These are phyloP conservation scores for Rachicladosporium sp. DNA, from an alignment of 2,329 filamentous ascomycete species.

Conservation along the genomic window DNA sequence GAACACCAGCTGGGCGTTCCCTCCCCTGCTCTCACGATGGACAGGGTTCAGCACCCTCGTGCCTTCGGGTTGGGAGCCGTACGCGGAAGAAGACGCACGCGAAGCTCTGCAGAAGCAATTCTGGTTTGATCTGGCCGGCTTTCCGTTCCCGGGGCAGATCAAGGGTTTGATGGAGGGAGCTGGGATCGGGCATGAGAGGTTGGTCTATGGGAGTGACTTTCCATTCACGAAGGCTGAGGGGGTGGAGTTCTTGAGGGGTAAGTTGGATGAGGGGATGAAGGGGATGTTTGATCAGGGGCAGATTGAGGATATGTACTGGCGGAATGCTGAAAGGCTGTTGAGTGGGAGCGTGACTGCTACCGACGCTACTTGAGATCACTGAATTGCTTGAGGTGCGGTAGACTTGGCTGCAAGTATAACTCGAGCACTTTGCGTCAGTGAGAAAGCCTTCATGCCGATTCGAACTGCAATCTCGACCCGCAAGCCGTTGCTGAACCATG, in stretches of 20 bases:
- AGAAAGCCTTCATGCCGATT: too few species aligned
- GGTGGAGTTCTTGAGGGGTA: constrained; percentile 26
- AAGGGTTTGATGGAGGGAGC: constrained; percentile 32
- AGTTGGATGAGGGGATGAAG: constrained; percentile 31
- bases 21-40: constrained; percentile 34
- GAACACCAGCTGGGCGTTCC: constrained; percentile 51
- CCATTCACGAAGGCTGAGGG: constrained; percentile 34
- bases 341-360: background rate
- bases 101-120: constrained; percentile 29
- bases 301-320: constrained; percentile 25
- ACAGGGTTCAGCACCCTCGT: constrained; percentile 28
- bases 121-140: constrained; percentile 42
- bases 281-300: constrained; percentile 25
- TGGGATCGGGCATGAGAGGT: constrained; percentile 27
- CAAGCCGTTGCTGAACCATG: too few species aligned
- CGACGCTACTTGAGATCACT: too few species aligned
- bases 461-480: too few species aligned
- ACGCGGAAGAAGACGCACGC: constrained; percentile 18
- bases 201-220: constrained; percentile 44
- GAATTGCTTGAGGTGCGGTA: too few species aligned
- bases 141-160: constrained; percentile 38
- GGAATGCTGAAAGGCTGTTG: constrained; percentile 27
- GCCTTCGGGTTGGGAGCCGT: constrained; percentile 21
- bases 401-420: too few species aligned
- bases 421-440: too few species aligned